phyloP scores from a whole-genome alignment of 441 rosid species.

The Populus trichocarpa region DNA sequence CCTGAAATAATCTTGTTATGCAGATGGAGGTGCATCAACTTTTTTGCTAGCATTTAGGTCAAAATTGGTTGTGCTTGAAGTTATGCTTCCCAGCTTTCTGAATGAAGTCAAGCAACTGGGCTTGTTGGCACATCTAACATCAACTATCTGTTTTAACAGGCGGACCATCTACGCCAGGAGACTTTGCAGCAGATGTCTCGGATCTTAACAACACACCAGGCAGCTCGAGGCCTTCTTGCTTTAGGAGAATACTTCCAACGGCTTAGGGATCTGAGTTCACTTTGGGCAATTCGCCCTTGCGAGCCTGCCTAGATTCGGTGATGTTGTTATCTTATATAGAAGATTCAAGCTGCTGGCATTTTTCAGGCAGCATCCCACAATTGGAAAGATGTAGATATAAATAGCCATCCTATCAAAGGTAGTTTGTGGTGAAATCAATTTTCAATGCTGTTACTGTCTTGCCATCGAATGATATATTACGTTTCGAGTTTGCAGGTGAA shows the following conservation, averaged over 20 bases:
- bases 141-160: constrained; percentile 37
- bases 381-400: constrained; percentile 30
- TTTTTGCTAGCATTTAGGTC: not conserved
- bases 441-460: constrained; percentile 12
- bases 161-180: constrained; percentile 86
- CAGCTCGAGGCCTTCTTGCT: constrained; percentile 81
- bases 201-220: constrained; percentile 70
- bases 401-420: constrained; percentile 22
- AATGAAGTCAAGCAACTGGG: not conserved
- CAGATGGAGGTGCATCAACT: not conserved
- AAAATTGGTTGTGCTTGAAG: not conserved
- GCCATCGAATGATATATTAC: not conserved
- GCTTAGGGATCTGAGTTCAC: constrained; percentile 64
- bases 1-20: not conserved
- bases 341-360: constrained; percentile 34
- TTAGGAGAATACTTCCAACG: constrained; percentile 91
- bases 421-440: constrained; percentile 17
- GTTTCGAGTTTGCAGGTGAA: constrained; percentile 1
- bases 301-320: constrained; percentile 49
- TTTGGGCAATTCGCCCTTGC: constrained; percentile 65
- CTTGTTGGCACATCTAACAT: not conserved
- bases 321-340: constrained; percentile 21
- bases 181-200: constrained; percentile 77
- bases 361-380: constrained; percentile 34
- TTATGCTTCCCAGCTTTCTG: not conserved